Evolutionary conservation across 805 yeast genomes (phyloP).

Genomic region (Wickerhamomyces rabaulensis): DNA sequence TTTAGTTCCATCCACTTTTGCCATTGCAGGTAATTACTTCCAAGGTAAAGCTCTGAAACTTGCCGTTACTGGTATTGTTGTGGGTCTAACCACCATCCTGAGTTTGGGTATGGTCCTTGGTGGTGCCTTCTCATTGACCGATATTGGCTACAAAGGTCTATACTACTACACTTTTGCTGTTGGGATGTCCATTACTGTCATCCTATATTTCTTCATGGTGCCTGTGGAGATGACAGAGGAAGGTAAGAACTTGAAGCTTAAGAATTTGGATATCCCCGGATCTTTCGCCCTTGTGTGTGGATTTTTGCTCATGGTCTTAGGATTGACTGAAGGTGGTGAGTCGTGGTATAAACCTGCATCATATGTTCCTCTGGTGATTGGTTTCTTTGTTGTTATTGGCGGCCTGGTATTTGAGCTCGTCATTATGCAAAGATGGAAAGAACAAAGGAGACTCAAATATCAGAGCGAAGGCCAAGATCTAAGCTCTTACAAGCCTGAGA

Average conservation of each 20-base stretch:
- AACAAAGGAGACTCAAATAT: background rate
- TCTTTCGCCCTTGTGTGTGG: constrained; percentile 30
- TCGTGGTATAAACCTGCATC: constrained; percentile 36
- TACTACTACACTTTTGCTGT: constrained; percentile 34
- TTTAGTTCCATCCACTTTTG: constrained; percentile 33
- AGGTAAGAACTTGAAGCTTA: constrained; percentile 13
- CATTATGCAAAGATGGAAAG: constrained; percentile 11
- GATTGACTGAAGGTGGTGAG: constrained; percentile 41
- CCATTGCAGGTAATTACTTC: constrained; percentile 28
- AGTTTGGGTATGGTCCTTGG: constrained; percentile 39
- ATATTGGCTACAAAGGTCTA: constrained; percentile 34
- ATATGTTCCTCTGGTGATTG: constrained; percentile 37
- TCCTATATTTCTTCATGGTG: constrained; percentile 26
- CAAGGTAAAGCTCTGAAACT: constrained; percentile 23
- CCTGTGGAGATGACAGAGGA: constrained; percentile 25
- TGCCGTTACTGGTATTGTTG: constrained; percentile 24
- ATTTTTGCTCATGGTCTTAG: constrained; percentile 33
- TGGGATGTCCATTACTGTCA: constrained; percentile 15
- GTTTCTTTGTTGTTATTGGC: constrained; percentile 25
- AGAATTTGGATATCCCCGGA: constrained; percentile 33
- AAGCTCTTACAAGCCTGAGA: background rate
- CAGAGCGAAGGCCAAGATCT: background rate
- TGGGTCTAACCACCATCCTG: constrained; percentile 26
- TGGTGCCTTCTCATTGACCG: constrained; percentile 36
- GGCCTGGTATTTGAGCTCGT: constrained; percentile 29